phyloP scores from a whole-genome alignment of 257 asterid species.

The Scutellaria galericulata region DNA sequence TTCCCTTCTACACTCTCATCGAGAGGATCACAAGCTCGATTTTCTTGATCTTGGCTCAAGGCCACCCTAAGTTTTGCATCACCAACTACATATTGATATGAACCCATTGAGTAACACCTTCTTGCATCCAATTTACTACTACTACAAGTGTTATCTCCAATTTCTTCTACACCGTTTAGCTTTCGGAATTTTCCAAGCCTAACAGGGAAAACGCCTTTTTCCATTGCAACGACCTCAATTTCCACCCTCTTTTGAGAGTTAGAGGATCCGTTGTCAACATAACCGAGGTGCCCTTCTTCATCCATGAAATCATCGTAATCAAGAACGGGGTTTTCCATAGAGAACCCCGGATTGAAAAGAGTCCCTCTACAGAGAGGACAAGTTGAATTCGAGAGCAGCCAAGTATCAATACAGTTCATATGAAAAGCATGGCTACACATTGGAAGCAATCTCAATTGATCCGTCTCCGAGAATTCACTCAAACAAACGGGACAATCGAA shows the following conservation, averaged over 20 bases:
- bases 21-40: constrained; percentile 21
- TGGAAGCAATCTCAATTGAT: constrained; percentile 54
- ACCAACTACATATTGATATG: constrained; percentile 68
- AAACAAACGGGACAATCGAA: constrained; percentile 66
- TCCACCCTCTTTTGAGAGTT: constrained; percentile 35
- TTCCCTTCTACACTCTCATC: constrained; percentile 53
- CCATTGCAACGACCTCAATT: constrained; percentile 38
- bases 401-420: constrained; percentile 56
- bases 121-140: constrained; percentile 67
- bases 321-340: constrained; percentile 36
- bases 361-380: constrained; percentile 60
- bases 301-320: constrained; percentile 45
- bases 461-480: constrained; percentile 47
- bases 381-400: constrained; percentile 56
- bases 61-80: constrained; percentile 63
- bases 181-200: constrained; percentile 69
- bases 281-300: constrained; percentile 27
- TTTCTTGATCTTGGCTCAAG: constrained; percentile 41
- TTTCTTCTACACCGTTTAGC: constrained; percentile 45
- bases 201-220: constrained; percentile 42
- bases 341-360: constrained; percentile 40
- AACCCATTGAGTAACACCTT: constrained; percentile 86
- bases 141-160: constrained; percentile 56
- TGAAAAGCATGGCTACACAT: constrained; percentile 60
- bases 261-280: constrained; percentile 35